Percentiles rank a stretch among this genome's conserved stretches.
These are phyloP conservation scores for Marvania coccoides DNA, from an alignment of 139 green algal genomes.

Conservation along the genomic window DNA sequence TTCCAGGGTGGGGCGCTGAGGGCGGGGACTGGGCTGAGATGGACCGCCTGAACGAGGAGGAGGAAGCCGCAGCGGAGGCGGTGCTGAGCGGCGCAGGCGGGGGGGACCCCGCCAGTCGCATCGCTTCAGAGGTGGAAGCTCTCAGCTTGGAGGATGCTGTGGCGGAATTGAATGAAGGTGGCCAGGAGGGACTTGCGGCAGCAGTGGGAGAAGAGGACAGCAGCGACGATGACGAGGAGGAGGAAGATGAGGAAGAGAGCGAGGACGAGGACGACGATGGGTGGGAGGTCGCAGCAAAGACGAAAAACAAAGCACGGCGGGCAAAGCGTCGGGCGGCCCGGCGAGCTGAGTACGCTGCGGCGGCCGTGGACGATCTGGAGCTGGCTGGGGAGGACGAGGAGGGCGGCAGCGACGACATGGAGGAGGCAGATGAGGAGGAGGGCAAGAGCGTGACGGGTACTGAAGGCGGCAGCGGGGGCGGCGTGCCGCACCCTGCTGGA, in stretches of 20 bases:
- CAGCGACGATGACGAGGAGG: conserved; percentile 10
- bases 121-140: conserved; percentile 25
- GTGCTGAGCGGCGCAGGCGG: neutral
- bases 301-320: conserved; percentile 24
- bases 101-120: conserved; percentile 19
- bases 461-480: neutral
- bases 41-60: conserved; percentile 57
- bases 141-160: conserved; percentile 24
- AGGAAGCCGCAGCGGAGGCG: conserved; percentile 33
- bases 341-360: neutral
- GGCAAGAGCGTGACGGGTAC: neutral
- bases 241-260: conserved; percentile 4
- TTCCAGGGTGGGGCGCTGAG: conserved; percentile 77
- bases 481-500: neutral
- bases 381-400: neutral
- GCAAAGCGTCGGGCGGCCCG: conserved; percentile 2
- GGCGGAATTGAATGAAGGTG: neutral
- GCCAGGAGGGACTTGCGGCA: neutral
- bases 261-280: conserved; percentile 24
- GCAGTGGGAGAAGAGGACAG: neutral
- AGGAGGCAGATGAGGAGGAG: neutral
- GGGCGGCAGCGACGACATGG: neutral
- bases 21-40: conserved; percentile 65
- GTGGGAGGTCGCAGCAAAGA: conserved; percentile 45
- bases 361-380: neutral